Evolutionary conservation across 352 stramenopile genomes (phyloP), one percentile per base, ranked within the genome.

Genomic region (Pythium brassicae): DNA sequence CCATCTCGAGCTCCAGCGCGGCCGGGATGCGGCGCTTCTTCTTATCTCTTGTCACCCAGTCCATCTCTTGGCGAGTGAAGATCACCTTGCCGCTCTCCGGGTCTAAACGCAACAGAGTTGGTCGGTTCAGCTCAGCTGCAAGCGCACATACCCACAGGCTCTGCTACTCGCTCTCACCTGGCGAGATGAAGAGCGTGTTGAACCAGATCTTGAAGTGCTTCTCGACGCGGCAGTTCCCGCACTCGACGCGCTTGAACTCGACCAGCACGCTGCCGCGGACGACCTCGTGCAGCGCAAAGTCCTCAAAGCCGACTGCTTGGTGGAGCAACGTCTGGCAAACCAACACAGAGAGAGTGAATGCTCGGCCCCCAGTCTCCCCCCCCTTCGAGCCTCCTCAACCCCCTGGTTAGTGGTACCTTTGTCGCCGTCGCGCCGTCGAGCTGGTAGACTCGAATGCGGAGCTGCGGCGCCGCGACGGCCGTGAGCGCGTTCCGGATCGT

Each of bases 151-250:
- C 26, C 7, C 20, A 46, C 44, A 37, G n/a, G n/a, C n/a, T n/a
- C n/a, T n/a, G n/a, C 29, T 14, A 35, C 29, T 8, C 29, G 29
- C 29, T 35, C 35, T 40, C 29, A 81, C 71, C 60, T 51, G 61
- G 62, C 2, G 48, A 19, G 53, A 81, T 56, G 37, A 85, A 80
- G 27, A 72, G 65, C 10, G 80, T 87, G 65, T 85, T 76, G 63
- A 90, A 88, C 80, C 80, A 90, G 25, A 88, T 55, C 52, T 85
- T 86, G 46, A 90, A 86, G 56, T 90, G 68, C 34, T 87, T 87
- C n/a, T 62, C 61, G 32, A 66, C 50, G 53, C 80, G 63, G 49
- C 72, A 86, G 29, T 75, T 65, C 19, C 59, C 65, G 12, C 60
- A 71, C 6, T 61, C 58, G 5, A 75, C 43, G 29, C 67, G 63